Evolutionary conservation across 495 filamentous ascomycete genomes (phyloP).

Genomic region (Friedmanniomyces endolithicus): DNA sequence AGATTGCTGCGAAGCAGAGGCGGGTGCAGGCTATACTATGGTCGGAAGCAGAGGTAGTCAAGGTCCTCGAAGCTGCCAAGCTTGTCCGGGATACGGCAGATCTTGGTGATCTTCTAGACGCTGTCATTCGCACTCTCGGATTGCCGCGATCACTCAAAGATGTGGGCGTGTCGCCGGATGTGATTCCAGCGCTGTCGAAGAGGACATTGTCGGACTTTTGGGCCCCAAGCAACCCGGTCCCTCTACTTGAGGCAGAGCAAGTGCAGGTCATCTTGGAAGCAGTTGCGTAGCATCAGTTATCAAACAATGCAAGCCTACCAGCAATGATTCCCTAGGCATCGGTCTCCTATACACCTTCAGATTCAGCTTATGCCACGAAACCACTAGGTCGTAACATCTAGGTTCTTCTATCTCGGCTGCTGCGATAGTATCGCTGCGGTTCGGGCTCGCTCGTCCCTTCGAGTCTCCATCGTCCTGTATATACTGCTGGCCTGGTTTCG

Average conservation of each 20-base stretch:
- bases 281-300: neutral
- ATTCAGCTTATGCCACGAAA: no score
- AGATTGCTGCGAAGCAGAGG: conserved; percentile 3
- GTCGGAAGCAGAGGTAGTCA: conserved; percentile 2
- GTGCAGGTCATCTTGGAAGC: conserved; percentile 10
- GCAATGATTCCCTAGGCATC: no score
- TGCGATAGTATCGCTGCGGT: neutral
- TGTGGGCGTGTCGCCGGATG: neutral
- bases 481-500: neutral
- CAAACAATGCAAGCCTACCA: no score
- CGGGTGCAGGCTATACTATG: conserved; percentile 7
- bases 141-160: conserved; percentile 8
- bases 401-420: no score
- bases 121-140: neutral
- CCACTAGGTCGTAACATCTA: no score
- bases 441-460: conserved; percentile 2
- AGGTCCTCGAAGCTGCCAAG: neutral
- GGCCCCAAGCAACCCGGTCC: conserved; percentile 5
- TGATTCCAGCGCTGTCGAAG: conserved; percentile 2
- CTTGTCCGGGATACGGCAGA: conserved; percentile 2
- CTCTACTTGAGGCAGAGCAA: conserved; percentile 9
- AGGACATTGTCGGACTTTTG: conserved; percentile 6
- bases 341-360: no score
- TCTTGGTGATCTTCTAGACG: conserved; percentile 10
- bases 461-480: conserved; percentile 3